Evolutionary conservation across 2,329 filamentous ascomycete species (phyloP).

Genomic region (Microcyclospora tardicrescens): DNA sequence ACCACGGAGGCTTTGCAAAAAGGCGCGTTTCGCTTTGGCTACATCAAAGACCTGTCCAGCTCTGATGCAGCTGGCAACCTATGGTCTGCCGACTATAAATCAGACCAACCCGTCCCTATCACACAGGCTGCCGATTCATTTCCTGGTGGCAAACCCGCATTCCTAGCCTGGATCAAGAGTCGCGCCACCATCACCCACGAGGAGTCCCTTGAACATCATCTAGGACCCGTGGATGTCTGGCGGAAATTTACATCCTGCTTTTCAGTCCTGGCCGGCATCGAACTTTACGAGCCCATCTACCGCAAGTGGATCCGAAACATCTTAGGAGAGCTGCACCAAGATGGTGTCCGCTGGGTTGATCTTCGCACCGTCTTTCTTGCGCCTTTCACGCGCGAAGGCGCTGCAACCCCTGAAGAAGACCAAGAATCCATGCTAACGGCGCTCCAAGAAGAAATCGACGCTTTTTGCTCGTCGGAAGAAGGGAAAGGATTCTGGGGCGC

Average conservation of each 20-base stretch:
- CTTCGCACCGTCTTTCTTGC: constrained; percentile 63
- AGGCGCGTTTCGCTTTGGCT: constrained; percentile 40
- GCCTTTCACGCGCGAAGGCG: constrained; percentile 52
- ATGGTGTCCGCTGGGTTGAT: constrained; percentile 78
- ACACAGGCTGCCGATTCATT: constrained; percentile 57
- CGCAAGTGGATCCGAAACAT: constrained; percentile 60
- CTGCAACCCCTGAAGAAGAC: constrained; percentile 53
- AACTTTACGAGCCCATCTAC: constrained; percentile 87
- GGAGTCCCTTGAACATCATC: constrained; percentile 67
- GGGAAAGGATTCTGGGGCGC: constrained; percentile 73
- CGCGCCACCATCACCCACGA: constrained; percentile 58
- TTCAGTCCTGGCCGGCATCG: constrained; percentile 55
- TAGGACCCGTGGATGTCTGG: constrained; percentile 77
- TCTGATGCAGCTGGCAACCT: constrained; percentile 35
- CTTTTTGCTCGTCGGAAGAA: constrained; percentile 58
- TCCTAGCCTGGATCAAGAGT: constrained; percentile 62
- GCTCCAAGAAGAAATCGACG: constrained; percentile 63
- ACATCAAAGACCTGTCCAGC: constrained; percentile 37
- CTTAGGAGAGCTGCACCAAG: constrained; percentile 57
- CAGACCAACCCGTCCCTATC: constrained; percentile 46
- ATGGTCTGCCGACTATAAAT: constrained; percentile 53
- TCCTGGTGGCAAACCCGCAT: constrained; percentile 59
- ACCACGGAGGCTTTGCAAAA: constrained; percentile 22
- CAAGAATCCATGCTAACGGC: constrained; percentile 58
- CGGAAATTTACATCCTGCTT: constrained; percentile 66